Evolutionary conservation across 805 yeast genomes (phyloP), one percentile per base, ranked within the genome.

Genomic region (Scheffersomyces amazonensis): DNA sequence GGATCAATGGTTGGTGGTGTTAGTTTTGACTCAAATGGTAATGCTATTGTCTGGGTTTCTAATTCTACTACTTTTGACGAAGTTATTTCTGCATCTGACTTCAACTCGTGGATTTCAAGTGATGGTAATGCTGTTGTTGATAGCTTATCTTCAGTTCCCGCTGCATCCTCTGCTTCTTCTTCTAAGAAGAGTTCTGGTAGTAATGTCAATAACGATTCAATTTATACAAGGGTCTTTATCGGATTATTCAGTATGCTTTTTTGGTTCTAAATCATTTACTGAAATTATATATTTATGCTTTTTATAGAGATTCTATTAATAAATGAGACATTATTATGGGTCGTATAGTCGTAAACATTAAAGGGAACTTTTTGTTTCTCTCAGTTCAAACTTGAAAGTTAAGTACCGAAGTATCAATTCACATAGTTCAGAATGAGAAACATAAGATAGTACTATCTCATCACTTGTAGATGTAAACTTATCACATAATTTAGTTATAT

Each of bases 1-100:
- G 51, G 64, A 7, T 62, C 72, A 15, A 81, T 81, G 87, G 64
- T 47, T 39, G 91, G 91, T 41, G 91, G 90, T 57, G 88, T 81
- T 34, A 73, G 78, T 5, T 82, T 84, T 49, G 86, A 76, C 42
- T 60, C 75, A 37, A 69, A 71, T 45, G 88, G 88, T 31, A 68
- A 66, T 31, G 81, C 78, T 13, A 60, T 76, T n/a, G 80, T 80
- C 4, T 84, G 81, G 60, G 44, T 82, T 43, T 73, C 82, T 24
- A 73, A 80, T 52, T 55, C 60, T 21, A 75, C 86, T 22, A 35
- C 67, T 1, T 70, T 82, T 44, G 78, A 71, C 48, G 48, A 53
- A 2, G 51, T 71, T n/a, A 52, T 83, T 20, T 39, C 58, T 11
- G 76, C 70, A 16, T 44, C 66, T n/a, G 69, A 68, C 37, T 50